Conservation (phyloP, 192 early-diverging fungal species). For the Martensiomyces pterosporus region DNA sequence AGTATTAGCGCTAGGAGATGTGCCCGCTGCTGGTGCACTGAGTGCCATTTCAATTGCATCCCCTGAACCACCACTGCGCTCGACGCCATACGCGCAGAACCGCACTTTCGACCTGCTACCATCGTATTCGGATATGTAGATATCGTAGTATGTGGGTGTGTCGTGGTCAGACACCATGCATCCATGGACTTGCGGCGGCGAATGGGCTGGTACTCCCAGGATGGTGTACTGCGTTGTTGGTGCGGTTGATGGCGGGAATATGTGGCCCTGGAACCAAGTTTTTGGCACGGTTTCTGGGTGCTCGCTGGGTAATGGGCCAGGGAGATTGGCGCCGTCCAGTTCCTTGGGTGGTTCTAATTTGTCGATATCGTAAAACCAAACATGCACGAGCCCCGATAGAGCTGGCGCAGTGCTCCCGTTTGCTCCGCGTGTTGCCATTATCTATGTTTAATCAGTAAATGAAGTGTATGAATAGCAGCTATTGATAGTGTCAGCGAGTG, state of each 20-base stretch:
- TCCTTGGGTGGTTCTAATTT: too few relatives aligned
- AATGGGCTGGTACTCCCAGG: conserved; percentile 16
- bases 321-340: too few relatives aligned
- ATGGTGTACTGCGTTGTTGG: conserved; percentile 11
- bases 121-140: conserved; percentile 18
- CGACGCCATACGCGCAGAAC: conserved; percentile 20
- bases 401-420: too few relatives aligned
- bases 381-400: too few relatives aligned
- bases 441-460: too few relatives aligned
- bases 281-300: too few relatives aligned
- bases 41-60: conserved; percentile 25
- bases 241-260: neutral
- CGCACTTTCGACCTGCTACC: neutral
- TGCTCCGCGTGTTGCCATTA: too few relatives aligned
- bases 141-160: conserved; percentile 26
- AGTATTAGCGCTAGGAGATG: neutral
- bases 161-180: conserved; percentile 31
- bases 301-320: too few relatives aligned
- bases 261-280: conserved; percentile 44
- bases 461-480: too few relatives aligned
- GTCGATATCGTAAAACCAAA: too few relatives aligned
- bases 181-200: conserved; percentile 21
- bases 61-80: conserved; percentile 26
- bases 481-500: too few relatives aligned
- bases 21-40: too few relatives aligned